Percentiles rank a stretch among this genome's conserved stretches.
These are phyloP conservation scores for Termitomyces eurrhizus DNA, from an alignment of 768 basidiomycete genomes.

Conservation along the genomic window DNA sequence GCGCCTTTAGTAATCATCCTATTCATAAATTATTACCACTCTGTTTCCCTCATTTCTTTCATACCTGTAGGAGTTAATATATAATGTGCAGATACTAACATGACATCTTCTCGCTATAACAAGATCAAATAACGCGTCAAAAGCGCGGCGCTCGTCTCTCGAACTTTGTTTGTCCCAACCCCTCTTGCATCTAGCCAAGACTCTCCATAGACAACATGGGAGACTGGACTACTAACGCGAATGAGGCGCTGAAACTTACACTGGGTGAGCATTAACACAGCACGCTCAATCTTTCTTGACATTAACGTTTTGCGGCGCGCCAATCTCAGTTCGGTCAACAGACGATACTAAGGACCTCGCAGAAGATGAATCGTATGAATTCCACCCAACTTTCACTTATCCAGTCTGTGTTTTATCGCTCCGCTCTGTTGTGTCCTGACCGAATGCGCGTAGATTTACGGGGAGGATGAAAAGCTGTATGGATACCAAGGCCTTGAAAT, in stretches of 20 bases:
- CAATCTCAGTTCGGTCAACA: slow-evolving; percentile 57
- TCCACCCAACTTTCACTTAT: slow-evolving; percentile 91
- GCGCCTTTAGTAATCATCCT: neutral
- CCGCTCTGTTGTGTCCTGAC: neutral
- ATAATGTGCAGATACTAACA: neutral
- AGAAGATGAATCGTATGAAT: slow-evolving; percentile 61
- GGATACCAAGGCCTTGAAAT: slow-evolving; percentile 85
- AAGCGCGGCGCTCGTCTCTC: neutral
- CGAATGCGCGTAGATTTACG: slow-evolving; percentile 69
- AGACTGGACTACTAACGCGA: slow-evolving; percentile 80
- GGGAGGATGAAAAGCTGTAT: slow-evolving; percentile 95
- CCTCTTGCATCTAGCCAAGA: neutral
- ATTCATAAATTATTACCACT: neutral
- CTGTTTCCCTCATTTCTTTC: neutral
- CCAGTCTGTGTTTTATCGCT: slow-evolving; percentile 51
- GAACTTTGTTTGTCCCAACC: neutral
- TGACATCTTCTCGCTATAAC: slow-evolving; percentile 5
- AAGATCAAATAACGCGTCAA: slow-evolving; percentile 20
- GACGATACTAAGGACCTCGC: slow-evolving; percentile 57
- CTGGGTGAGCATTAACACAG: slow-evolving; percentile 51
- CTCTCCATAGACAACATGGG: slow-evolving; percentile 29
- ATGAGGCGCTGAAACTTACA: slow-evolving; percentile 70
- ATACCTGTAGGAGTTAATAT: neutral
- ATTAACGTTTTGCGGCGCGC: neutral
- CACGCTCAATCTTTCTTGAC: neutral